Conservation (phyloP, 2,329 filamentous ascomycete species). For the Botrytis elliptica region DNA sequence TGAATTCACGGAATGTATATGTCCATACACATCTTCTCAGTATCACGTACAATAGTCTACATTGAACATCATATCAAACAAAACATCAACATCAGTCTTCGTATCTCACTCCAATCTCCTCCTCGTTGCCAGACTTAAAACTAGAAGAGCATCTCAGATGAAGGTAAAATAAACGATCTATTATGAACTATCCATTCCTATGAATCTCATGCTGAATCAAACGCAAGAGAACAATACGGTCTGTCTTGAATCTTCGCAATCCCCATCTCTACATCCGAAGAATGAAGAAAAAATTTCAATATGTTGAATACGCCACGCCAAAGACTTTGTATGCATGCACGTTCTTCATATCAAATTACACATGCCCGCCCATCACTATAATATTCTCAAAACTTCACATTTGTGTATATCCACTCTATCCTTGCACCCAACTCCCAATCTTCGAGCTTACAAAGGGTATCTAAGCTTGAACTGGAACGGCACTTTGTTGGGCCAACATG, state of each 20-base stretch:
- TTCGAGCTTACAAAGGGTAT: neutral
- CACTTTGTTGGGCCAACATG: constrained; percentile 52
- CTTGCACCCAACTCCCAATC: neutral
- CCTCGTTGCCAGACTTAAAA: neutral
- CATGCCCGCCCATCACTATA: neutral
- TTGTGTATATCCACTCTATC: neutral
- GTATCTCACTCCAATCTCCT: neutral
- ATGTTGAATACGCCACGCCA: constrained; percentile 4
- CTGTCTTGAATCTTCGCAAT: neutral
- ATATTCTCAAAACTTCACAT: neutral
- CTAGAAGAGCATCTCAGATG: neutral
- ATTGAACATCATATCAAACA: neutral
- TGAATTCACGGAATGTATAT: neutral
- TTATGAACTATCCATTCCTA: constrained; percentile 12
- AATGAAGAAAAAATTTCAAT: neutral
- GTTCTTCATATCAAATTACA: neutral
- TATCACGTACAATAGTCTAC: neutral
- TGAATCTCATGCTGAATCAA: neutral
- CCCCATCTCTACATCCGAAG: neutral
- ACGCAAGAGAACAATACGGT: neutral
- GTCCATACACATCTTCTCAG: neutral
- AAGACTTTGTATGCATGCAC: neutral
- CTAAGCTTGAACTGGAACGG: constrained; percentile 11
- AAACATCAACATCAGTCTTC: neutral
- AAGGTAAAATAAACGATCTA: neutral